Evolutionary conservation across 257 asterid genomes (phyloP).

Genomic region (Paulownia fortunei): DNA sequence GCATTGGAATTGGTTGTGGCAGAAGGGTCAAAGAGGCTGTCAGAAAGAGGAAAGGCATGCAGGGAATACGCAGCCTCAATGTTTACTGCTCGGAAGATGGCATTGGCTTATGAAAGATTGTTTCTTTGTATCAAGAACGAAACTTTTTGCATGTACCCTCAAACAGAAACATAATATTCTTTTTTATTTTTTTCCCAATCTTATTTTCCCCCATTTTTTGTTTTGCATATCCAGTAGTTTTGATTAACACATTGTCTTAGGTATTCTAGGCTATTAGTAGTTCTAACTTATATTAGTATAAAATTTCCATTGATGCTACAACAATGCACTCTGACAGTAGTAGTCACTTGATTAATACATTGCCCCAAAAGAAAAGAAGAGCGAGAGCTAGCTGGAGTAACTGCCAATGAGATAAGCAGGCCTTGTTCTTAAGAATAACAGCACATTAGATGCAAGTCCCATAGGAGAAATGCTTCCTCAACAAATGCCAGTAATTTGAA

Average conservation of each 20-base stretch:
- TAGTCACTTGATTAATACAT: too few relatives aligned
- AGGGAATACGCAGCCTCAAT: slow-evolving; percentile 69
- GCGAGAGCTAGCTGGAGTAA: too few relatives aligned
- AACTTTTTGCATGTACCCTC: slow-evolving; percentile 66
- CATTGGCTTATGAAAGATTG: slow-evolving; percentile 87
- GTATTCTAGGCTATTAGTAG: too few relatives aligned
- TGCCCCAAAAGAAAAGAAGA: too few relatives aligned
- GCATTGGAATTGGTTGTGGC: slow-evolving; percentile 63
- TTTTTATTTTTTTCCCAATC: neutral
- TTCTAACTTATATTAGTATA: too few relatives aligned
- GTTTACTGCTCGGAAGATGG: slow-evolving; percentile 92
- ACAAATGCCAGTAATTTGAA: neutral
- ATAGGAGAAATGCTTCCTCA: neutral
- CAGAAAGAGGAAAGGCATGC: slow-evolving; percentile 80
- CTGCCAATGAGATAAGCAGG: neutral
- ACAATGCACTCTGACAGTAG: too few relatives aligned
- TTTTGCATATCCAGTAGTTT: too few relatives aligned
- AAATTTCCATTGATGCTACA: too few relatives aligned
- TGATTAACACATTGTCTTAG: too few relatives aligned
- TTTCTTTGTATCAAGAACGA: slow-evolving; percentile 82
- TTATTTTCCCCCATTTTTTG: too few relatives aligned
- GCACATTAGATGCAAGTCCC: neutral
- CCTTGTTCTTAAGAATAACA: neutral
- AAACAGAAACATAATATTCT: slow-evolving; percentile 18
- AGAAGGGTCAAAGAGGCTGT: slow-evolving; percentile 70